Evolutionary conservation across 2,329 filamentous ascomycete species (phyloP).

Genomic region (Zasmidium angulare): DNA sequence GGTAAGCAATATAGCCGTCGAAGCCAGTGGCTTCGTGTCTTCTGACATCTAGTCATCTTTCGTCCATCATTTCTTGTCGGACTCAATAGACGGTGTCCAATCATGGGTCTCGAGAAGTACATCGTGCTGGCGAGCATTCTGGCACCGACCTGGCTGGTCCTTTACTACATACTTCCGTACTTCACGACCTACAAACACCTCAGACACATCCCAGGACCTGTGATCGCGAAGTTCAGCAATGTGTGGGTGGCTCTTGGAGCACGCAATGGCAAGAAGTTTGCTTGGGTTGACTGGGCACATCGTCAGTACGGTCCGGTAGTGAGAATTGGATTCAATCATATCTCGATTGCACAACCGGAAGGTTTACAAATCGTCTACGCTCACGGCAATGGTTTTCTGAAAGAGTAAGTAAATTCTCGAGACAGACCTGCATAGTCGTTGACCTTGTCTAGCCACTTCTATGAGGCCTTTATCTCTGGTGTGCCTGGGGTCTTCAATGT

Average conservation of each 20-base stretch:
- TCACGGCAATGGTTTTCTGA: conserved; percentile 38
- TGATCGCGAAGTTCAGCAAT: conserved; percentile 25
- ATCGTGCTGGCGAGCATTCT: conserved; percentile 11
- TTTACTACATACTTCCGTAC: conserved; percentile 25
- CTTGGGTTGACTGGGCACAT: conserved; percentile 23
- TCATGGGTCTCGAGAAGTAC: conserved; percentile 14
- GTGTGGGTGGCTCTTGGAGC: conserved; percentile 23
- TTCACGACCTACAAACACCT: conserved; percentile 23
- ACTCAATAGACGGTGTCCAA: neutral
- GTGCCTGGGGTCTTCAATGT: conserved; percentile 38
- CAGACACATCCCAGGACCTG: conserved; percentile 21
- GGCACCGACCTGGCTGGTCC: conserved; percentile 13
- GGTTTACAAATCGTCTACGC: conserved; percentile 26
- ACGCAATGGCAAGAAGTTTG: conserved; percentile 22
- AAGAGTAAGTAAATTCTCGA: conserved; percentile 24
- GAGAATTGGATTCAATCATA: conserved; percentile 20
- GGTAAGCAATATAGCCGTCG: neutral
- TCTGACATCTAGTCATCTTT: neutral
- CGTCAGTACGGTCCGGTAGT: conserved; percentile 22
- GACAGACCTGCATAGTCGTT: neutral
- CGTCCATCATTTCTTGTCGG: no score
- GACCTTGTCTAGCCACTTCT: conserved; percentile 23
- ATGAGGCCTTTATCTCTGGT: conserved; percentile 37
- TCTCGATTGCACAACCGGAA: conserved; percentile 27
- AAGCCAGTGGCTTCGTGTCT: neutral